Evolutionary conservation across 441 rosid genomes (phyloP), one percentile per base, ranked within the genome.

Genomic region (Viola pubescens): DNA sequence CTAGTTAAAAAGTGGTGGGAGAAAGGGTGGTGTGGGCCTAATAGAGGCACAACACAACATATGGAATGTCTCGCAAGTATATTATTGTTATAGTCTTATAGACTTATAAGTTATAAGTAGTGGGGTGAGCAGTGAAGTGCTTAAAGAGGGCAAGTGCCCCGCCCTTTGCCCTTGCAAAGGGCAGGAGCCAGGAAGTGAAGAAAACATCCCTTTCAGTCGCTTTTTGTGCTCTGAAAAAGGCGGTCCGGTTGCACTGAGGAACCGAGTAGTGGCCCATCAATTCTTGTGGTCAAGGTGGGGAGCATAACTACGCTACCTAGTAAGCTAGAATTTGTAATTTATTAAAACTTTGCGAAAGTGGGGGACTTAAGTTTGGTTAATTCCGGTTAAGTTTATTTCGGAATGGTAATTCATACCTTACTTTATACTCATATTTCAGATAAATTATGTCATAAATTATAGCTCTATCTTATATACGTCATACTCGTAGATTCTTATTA

Each of bases 251-350:
- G 19, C 19, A 16, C 19, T 16, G 19, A 3, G 8, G 0, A 38
- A 34, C 11, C 11, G 34, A 6, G 16, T 0, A 34, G 16, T 75
- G 71, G 52, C 67, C 80, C 81, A 61, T 72, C 11, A 63, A 48
- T 47, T 63, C 37, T 6, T 82, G 81, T 57, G 79, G 71, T 66
- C 52, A 7, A 58, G 67, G 71, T 69, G 72, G 83, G 84, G 81
- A 67, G 71, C 81, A 74, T 7, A 41, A 9, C 47, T 54, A 38
- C 63, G 45, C 9, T 51, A n/a, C 13, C 73, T 62, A 50, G 4
- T 9, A 44, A 48, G 11, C 64, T 60, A 56, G 48, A 13, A 6
- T 16, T 7, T 4, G 4, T 46, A 44, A 39, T 19, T n/a, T 14
- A 41, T 34, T 48, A 26, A 44, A 19, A 34, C 37, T 34, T 38